These are phyloP conservation scores for Citrus sinensis DNA, from an alignment of 345 rosid species.

Conservation along the genomic window DNA sequence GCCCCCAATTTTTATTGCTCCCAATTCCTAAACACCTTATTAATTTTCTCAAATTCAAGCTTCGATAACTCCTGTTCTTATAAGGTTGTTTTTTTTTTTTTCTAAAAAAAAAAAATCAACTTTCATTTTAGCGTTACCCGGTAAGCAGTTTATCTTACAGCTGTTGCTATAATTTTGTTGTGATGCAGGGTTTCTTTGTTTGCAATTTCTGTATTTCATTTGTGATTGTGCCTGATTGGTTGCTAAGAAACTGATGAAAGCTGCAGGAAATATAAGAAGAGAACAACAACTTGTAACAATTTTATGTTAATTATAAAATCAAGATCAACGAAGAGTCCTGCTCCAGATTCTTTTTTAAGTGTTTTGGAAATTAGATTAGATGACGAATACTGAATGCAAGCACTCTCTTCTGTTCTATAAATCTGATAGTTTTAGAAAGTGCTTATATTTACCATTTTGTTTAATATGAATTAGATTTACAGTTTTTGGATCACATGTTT, in stretches of 20 bases:
- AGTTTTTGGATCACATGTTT: not conserved
- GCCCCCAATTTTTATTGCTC: not conserved
- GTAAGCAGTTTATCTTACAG: not conserved
- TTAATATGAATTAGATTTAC: not conserved
- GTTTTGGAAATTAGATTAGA: not conserved
- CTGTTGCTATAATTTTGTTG: not conserved
- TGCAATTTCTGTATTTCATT: not conserved
- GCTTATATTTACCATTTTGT: not conserved
- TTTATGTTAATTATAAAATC: not conserved
- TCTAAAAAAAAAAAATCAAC: not conserved
- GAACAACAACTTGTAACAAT: not conserved
- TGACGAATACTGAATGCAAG: not conserved
- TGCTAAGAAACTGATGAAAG: not conserved
- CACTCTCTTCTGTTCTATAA: not conserved
- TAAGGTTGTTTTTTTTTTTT: not conserved
- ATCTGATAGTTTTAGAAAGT: not conserved
- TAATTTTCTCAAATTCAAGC: not conserved
- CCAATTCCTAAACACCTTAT: not conserved
- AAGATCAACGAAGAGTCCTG: not conserved
- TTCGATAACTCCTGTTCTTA: not conserved
- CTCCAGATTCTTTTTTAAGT: not conserved
- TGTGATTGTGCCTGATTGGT: not conserved
- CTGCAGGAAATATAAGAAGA: too few species aligned
- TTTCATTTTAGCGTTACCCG: not conserved
- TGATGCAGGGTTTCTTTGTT: constrained; percentile 1